phyloP scores from a whole-genome alignment of 2,329 filamentous ascomycete genomes.

The Aspergillus arachidicola region DNA sequence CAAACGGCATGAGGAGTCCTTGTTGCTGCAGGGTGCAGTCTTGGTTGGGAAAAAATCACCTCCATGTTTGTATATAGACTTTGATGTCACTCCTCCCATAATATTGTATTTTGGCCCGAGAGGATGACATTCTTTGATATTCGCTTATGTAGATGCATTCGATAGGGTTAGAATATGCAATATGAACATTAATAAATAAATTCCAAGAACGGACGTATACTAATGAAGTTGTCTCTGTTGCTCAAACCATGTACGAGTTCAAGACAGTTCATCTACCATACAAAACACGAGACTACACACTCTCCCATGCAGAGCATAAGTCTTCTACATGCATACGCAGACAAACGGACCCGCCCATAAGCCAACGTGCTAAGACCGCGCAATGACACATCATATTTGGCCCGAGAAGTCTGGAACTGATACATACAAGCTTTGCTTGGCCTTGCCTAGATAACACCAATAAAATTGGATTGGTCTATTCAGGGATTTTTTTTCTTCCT shows the following conservation, averaged over 20 bases:
- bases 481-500: too few species aligned
- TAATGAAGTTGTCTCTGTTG: too few species aligned
- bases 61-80: constrained; percentile 40
- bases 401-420: neutral
- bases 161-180: neutral
- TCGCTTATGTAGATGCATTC: neutral
- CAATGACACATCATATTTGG: neutral
- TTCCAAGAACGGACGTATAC: neutral
- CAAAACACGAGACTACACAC: neutral
- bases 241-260: too few species aligned
- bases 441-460: too few species aligned
- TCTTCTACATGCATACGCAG: neutral
- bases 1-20: constrained; percentile 28
- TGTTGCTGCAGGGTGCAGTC: constrained; percentile 18
- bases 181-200: neutral
- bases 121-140: constrained; percentile 24
- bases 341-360: neutral
- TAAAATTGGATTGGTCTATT: too few species aligned
- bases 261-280: neutral
- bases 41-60: constrained; percentile 24
- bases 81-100: constrained; percentile 21
- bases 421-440: neutral
- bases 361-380: neutral
- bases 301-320: neutral
- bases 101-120: constrained; percentile 25